Percentiles rank a stretch among this genome's conserved stretches.
Conservation (phyloP, 176 grass and related monocot genomes). For the Hordeum vulgare region DNA sequence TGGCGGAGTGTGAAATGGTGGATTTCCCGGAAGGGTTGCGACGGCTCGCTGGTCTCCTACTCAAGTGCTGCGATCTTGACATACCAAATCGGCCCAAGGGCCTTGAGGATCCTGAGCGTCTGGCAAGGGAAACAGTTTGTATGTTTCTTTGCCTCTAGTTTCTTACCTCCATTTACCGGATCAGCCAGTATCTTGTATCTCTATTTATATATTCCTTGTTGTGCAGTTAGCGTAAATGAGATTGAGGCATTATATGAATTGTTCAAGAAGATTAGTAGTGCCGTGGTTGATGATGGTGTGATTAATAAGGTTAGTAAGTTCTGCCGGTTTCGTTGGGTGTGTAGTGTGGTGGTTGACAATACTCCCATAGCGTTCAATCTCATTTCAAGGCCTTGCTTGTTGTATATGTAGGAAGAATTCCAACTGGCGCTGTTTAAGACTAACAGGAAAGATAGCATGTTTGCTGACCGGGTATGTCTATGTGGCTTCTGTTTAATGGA, state of each 20-base stretch:
- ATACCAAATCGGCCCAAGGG: conserved; percentile 49
- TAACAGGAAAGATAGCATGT: conserved; percentile 79
- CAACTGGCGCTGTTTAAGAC: conserved; percentile 83
- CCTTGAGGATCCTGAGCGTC: conserved; percentile 54
- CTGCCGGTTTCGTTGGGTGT: background rate
- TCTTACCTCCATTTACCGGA: background rate
- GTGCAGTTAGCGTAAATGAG: conserved; percentile 77
- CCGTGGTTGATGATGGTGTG: conserved; percentile 76
- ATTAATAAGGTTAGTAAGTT: conserved; percentile 56
- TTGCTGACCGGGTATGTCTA: conserved; percentile 71
- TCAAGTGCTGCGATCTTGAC: conserved; percentile 73
- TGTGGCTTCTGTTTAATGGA: background rate
- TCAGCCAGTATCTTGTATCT: background rate
- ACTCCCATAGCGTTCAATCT: background rate
- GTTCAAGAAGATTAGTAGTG: conserved; percentile 88
- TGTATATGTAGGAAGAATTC: conserved; percentile 63
- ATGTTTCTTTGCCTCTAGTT: conserved; percentile 23
- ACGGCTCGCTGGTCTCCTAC: conserved; percentile 34
- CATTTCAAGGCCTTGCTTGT: background rate
- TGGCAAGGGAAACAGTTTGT: conserved; percentile 84
- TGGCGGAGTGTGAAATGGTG: conserved; percentile 46
- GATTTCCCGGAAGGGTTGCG: conserved; percentile 43
- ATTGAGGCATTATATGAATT: conserved; percentile 87
- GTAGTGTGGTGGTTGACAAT: background rate
- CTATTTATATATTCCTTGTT: background rate